Base-by-base conservation (phyloP, 257 asterid species). In the Fraxinus cuspidata region DNA sequence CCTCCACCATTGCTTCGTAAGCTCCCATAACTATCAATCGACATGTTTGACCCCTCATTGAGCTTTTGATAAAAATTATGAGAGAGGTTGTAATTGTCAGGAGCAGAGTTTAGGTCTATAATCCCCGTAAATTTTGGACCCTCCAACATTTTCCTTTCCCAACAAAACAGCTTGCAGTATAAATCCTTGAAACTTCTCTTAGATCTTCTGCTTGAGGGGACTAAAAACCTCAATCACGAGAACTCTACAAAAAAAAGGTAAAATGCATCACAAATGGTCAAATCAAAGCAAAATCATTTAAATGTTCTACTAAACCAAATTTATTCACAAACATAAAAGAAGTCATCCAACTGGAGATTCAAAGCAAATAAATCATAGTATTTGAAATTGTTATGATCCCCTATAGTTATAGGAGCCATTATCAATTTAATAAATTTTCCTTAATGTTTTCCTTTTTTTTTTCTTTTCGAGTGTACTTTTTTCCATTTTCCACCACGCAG, bases 1-100 rank as follows among this genome's bases (percentile, higher is more conserved):
- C 97, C 97, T 77, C 98, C 98, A 25, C 97, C 98, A 64, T 85
- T 92, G 92, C 95, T 92, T 84, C 86, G 96, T 89, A 94, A 83
- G 90, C 97, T 94, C 80, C 91, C 94, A 63, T 84, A 92, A 86
- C 98, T 94, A 72, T 94, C 98, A 1, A 88, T 78, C 0, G 98
- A 94, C 97, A 92, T 90, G 85, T 89, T 87, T 37, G 98, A 92
- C 18, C 96, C 98, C 90, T 94, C 98, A 15, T 90, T 85, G 56
- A 94, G 96, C 91, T 90, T 94, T 83, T 87, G 94, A 85, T 94
- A 90, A 83, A 94, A 92, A 76, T 88, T 87, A 73, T 91, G 97
- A 0, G 96, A 80, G 73, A 92, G 83, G 28, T 88, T 96, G 71
- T 79, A 88, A 85, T 92, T 91, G 77, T 90, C 98, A 81, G 88